Base-by-base conservation (phyloP, 202 grass and related monocot genomes). In the Schoenoplectus triqueter region DNA sequence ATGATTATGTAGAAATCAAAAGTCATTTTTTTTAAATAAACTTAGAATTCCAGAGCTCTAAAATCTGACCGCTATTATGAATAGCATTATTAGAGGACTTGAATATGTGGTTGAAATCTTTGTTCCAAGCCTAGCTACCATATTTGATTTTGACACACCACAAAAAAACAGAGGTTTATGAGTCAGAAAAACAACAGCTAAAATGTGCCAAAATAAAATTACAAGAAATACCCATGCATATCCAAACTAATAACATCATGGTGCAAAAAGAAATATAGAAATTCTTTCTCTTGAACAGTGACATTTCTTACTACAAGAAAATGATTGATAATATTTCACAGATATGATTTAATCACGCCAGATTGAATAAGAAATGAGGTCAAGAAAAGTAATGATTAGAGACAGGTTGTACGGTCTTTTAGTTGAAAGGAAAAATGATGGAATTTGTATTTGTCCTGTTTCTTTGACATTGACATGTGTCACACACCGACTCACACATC, bases 131-230 rank as follows among this genome's bases (percentile, higher is more conserved):
- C 64, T 60, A 82, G 13, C 63, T 70, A 69, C 14, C 11, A 41
- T 83, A 41, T 69, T 70, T 83, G 81, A 83, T 83, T 50, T 70
- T 31, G 81, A 83, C 81, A 48, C 80, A 57, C 19, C 48, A n/a
- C 80, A 83, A 83, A 83, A 70, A 19, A 50, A 51, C 3, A 55
- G 31, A 70, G 5, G 22, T 55, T 19, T 50, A 5, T 3, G 1
- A 51, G 2, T 66, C 61, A 50, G 21, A 49, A 83, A 83, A 70
- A 69, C 7, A 70, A 83, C 61, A 82, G 45, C 47, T 69, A 56
- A 42, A 51, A 69, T 52, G 20, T 7, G 59, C 46, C 42, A 70
- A 68, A 83, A 10, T 51, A 50, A 66, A 47, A 69, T 51, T 48
- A 39, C 48, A 15, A 67, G 11, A 82, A 69, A 69, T 50, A 81